Evolutionary conservation across 495 filamentous ascomycete species (phyloP), one percentile per base, ranked within the genome.

Genomic region (Gamarada debralockiae): DNA sequence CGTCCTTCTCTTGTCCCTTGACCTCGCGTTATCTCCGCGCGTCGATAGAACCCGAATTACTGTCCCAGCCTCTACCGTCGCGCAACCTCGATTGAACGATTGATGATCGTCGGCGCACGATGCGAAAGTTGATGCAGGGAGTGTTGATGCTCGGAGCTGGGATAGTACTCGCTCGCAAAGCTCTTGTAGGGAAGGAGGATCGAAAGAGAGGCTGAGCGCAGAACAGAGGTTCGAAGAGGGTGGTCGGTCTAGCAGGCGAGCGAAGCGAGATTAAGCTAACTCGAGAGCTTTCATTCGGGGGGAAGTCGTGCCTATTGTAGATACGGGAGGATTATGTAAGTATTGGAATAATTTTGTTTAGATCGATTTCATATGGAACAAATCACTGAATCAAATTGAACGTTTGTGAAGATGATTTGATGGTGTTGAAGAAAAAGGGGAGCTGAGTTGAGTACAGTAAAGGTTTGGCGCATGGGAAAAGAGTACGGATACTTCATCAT

Each of bases 41-140:
- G 39, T 10, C n/a, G 14, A 31, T 21, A 22, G 40, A 44, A 23
- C 37, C 27, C 27, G 27, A n/a, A n/a, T n/a, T n/a, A n/a, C 10
- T 29, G 27, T 29, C 27, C 27, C 27, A 29, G 27, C 27, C 27
- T 29, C 27, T 29, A 22, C 14, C 7, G 27, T 52, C 22, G 57
- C 42, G 48, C 41, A n/a, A 36, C 29, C n/a, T 27, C 37, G 37
- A 49, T 21, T 22, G 41, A 50, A 20, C 3, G 24, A 25, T n/a
- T 9, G 20, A 34, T 12, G 8, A 39, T 23, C 27, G n/a, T 18
- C 4, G 27, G 53, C 58, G 50, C 54, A 29, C 27, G 27, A 29
- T 29, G 10, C 27, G 51, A 55, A 55, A 43, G 53, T 58, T 53
- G 50, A 57, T 40, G 48, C 48, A 58, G 55, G 52, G 31, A 48